Percentiles rank a stretch among this genome's conserved stretches.
Evolutionary conservation across 2,329 filamentous ascomycete genomes (phyloP).

Genomic region (Cercospora sp.): DNA sequence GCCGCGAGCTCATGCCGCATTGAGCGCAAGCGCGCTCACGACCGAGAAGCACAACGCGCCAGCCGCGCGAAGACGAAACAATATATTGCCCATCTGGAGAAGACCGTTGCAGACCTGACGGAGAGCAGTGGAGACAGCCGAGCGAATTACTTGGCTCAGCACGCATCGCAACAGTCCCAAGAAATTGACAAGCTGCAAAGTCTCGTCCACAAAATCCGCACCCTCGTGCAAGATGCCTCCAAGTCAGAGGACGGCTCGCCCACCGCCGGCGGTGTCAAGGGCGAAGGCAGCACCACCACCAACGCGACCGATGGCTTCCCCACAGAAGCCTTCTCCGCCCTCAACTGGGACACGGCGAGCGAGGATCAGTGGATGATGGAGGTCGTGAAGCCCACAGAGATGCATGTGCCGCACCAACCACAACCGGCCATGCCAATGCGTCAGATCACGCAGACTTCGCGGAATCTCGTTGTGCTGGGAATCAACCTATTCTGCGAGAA

Average conservation of each 20-base stretch:
- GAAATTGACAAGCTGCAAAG: slow-evolving; percentile 29
- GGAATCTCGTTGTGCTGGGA: slow-evolving; percentile 27
- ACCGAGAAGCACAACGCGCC: slow-evolving; percentile 28
- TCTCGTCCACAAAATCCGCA: slow-evolving; percentile 25
- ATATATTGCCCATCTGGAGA: slow-evolving; percentile 29
- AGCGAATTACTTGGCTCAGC: slow-evolving; percentile 27
- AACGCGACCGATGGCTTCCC: slow-evolving; percentile 7
- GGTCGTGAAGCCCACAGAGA: slow-evolving; percentile 2
- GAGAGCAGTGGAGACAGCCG: slow-evolving; percentile 24
- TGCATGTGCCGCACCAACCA: neutral
- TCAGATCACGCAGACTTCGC: slow-evolving; percentile 13
- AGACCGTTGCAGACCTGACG: slow-evolving; percentile 27
- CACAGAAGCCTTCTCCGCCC: slow-evolving; percentile 11
- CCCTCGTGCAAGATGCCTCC: slow-evolving; percentile 26
- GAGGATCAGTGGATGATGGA: slow-evolving; percentile 24
- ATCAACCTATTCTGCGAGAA: slow-evolving; percentile 24
- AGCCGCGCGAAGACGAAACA: slow-evolving; percentile 30
- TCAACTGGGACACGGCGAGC: slow-evolving; percentile 19
- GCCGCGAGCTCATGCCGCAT: slow-evolving; percentile 25
- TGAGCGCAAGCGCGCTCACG: slow-evolving; percentile 32
- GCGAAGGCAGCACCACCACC: slow-evolving; percentile 14
- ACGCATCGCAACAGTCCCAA: slow-evolving; percentile 27
- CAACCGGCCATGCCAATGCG: neutral
- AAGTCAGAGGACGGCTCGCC: slow-evolving; percentile 19
- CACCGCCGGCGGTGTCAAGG: slow-evolving; percentile 9